Conservation (phyloP, 208 protist genomes). For the Tetramitus jugosus region DNA sequence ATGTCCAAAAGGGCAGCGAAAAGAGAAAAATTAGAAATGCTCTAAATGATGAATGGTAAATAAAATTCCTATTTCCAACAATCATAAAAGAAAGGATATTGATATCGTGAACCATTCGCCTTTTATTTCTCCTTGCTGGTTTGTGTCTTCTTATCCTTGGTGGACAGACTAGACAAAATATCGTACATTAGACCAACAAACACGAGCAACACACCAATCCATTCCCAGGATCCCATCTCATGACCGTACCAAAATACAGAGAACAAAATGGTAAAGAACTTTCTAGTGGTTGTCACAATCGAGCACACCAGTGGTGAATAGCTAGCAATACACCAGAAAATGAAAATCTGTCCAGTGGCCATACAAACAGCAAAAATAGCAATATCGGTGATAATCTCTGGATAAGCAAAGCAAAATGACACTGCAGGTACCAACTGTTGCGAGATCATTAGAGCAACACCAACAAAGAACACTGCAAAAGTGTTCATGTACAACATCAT, state of each 20-base stretch:
- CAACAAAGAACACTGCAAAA: slow-evolving; percentile 1
- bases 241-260: slow-evolving; percentile 34
- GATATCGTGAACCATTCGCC: too few relatives aligned
- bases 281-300: slow-evolving; percentile 34
- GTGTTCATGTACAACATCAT: slow-evolving; percentile 16
- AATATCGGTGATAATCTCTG: slow-evolving; percentile 26
- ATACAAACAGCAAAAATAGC: slow-evolving; percentile 29
- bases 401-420: slow-evolving; percentile 22
- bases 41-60: too few relatives aligned
- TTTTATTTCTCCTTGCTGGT: too few relatives aligned
- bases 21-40: neutral
- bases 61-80: too few relatives aligned
- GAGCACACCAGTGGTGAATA: slow-evolving; percentile 26
- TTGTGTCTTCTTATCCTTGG: too few relatives aligned
- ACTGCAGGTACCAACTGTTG: slow-evolving; percentile 24
- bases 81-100: too few relatives aligned
- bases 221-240: neutral
- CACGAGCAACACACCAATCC: slow-evolving; percentile 2
- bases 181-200: slow-evolving; percentile 22
- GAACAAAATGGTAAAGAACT: slow-evolving; percentile 38
- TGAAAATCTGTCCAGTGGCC: slow-evolving; percentile 30
- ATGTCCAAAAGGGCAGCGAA: slow-evolving; percentile 2
- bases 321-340: slow-evolving; percentile 33
- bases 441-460: neutral
- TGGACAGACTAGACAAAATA: too few relatives aligned